Evolutionary conservation across 2,329 filamentous ascomycete species (phyloP), one percentile per base, ranked within the genome.

Genomic region (Fusarium albosuccineum): DNA sequence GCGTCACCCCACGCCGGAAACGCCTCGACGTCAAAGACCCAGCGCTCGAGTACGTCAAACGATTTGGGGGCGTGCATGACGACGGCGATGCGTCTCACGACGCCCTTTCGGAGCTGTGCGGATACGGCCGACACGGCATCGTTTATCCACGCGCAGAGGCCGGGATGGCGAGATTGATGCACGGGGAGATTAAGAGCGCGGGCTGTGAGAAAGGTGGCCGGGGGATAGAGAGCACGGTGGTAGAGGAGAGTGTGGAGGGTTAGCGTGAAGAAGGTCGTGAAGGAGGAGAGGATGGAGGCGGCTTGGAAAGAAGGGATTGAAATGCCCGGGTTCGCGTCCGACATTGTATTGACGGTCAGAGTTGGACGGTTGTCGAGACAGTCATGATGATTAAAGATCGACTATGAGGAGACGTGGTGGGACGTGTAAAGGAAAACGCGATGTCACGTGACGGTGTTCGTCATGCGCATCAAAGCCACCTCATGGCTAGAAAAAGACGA

Each of bases 231-330:
- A 62, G 80, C 79, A 71, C 94, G 92, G 74, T 96, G 89, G 82
- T 90, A 95, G 70, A 97, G 88, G 72, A 97, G 90, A 61, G 93
- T 92, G 83, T 97, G 94, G 67, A 95, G 88, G 72, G 92, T 87
- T 65, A 95, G 89, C 63, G 90, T 92, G 57, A 97, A 87, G 81
- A 97, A 97, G 74, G 90, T 87, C 64, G 87, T 87, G 80, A 97
- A 94, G 52, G 89, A 87, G 59, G 83, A 80, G 67, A 94, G 85
- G 68, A 94, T 87, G 53, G 60, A 45, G 3, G 72, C 56, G 27
- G 77, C 75, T 81, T 82, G 73, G 17, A 75, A 64, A 9, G 77
- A 67, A 22, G 80, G 70, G 62, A 85, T 67, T 44, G 67, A 62
- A 8, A 58, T 57, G 11, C 62, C 64, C 8, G 40, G 30, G 13